Evolutionary conservation across 495 filamentous ascomycete species (phyloP).

Genomic region (Aspergillus ellipticus): DNA sequence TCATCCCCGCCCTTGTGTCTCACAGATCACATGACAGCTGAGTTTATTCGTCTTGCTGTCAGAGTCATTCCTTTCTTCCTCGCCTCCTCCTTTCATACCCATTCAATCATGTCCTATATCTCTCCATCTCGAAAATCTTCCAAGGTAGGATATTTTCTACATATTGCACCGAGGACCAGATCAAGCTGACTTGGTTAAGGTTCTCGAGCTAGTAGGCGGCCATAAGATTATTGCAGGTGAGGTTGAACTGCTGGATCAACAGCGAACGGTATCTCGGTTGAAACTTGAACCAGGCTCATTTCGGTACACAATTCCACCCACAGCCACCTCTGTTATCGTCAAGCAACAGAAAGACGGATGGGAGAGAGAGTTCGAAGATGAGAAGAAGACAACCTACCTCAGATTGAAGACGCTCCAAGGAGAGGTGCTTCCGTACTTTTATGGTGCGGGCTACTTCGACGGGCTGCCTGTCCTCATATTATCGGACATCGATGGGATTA

Average conservation of each 20-base stretch:
- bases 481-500: conserved; percentile 6
- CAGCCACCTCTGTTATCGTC: conserved; percentile 3
- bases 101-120: too few relatives aligned
- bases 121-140: too few relatives aligned
- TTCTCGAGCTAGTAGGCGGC: neutral
- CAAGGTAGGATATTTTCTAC: too few relatives aligned
- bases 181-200: neutral
- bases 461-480: conserved; percentile 10
- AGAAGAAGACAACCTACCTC: conserved; percentile 1
- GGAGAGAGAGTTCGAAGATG: neutral
- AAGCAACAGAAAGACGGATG: conserved; percentile 13
- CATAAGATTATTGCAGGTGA: neutral
- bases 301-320: neutral
- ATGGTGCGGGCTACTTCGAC: conserved; percentile 7
- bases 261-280: neutral
- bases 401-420: conserved; percentile 10
- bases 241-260: neutral
- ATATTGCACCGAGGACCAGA: too few relatives aligned
- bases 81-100: too few relatives aligned
- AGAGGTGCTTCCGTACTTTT: conserved; percentile 7
- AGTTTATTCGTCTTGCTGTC: too few relatives aligned
- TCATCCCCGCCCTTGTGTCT: neutral
- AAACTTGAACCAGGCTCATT: neutral
- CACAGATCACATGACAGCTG: too few relatives aligned
- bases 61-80: too few relatives aligned